Percentiles rank a stretch among this genome's conserved stretches.
Conservation (phyloP, 345 rosid species). For the Acer negundo region DNA sequence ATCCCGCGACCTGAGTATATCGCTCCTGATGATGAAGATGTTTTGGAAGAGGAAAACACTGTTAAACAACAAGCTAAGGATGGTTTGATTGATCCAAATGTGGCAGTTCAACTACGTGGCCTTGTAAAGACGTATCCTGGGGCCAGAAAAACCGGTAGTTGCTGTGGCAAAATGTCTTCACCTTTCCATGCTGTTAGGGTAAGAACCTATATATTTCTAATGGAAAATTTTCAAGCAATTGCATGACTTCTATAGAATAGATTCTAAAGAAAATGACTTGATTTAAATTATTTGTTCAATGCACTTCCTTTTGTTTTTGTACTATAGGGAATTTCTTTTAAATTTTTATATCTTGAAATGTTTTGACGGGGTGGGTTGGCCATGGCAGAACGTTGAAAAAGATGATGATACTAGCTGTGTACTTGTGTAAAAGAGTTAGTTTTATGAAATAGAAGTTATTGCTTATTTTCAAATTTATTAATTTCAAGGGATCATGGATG, state of each 20-base stretch:
- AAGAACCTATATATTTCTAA: slow-evolving; percentile 14
- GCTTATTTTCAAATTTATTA: slow-evolving; percentile 15
- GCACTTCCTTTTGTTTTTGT: too few relatives aligned
- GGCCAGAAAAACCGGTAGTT: slow-evolving; percentile 49
- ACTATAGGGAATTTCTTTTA: too few relatives aligned
- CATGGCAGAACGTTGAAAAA: too few relatives aligned
- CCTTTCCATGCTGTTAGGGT: slow-evolving; percentile 84
- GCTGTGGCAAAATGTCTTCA: slow-evolving; percentile 72
- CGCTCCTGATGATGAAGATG: slow-evolving; percentile 80
- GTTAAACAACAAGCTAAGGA: slow-evolving; percentile 57
- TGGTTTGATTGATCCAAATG: slow-evolving; percentile 48
- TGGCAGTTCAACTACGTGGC: slow-evolving; percentile 84
- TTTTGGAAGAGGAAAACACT: slow-evolving; percentile 70
- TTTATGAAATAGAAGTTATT: not conserved
- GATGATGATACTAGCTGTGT: too few relatives aligned
- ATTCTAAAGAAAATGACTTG: too few relatives aligned
- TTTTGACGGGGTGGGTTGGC: too few relatives aligned
- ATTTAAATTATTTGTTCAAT: too few relatives aligned
- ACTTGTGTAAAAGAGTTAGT: too few relatives aligned
- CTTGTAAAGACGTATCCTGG: slow-evolving; percentile 79
- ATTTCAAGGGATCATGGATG: slow-evolving; percentile 68
- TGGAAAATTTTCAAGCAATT: not conserved
- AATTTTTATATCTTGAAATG: too few relatives aligned
- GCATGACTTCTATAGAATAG: too few relatives aligned
- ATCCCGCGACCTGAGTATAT: slow-evolving; percentile 52